Percentiles rank a stretch among this genome's conserved stretches.
These are phyloP conservation scores for Bothia castanella DNA, from an alignment of 1,284 basidiomycete species.

Conservation along the genomic window DNA sequence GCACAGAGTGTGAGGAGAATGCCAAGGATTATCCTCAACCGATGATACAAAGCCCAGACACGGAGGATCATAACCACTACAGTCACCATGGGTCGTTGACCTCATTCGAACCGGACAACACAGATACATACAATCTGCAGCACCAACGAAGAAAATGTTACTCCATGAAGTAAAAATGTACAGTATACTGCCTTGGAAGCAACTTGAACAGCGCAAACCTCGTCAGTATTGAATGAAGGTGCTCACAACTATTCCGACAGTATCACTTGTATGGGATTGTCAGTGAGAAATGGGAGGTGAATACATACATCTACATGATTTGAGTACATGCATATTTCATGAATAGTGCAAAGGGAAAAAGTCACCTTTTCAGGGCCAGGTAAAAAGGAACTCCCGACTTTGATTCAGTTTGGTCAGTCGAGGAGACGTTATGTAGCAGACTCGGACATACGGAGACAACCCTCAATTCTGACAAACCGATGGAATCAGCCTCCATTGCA, in stretches of 20 bases:
- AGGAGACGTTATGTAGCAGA: too few species aligned
- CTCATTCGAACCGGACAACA: background rate
- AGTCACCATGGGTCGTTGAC: background rate
- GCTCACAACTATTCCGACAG: background rate
- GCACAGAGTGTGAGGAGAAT: background rate
- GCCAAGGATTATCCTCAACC: background rate
- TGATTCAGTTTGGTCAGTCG: too few species aligned
- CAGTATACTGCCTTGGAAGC: background rate
- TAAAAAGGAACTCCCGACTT: background rate
- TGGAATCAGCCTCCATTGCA: too few species aligned
- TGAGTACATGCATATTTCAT: background rate
- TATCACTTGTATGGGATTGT: background rate
- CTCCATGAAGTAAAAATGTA: background rate
- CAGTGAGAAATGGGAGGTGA: too few species aligned
- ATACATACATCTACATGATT: background rate
- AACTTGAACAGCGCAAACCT: too few species aligned
- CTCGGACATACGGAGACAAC: too few species aligned
- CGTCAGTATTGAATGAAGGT: background rate
- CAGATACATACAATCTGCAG: background rate
- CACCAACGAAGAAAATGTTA: background rate
- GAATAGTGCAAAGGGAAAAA: background rate
- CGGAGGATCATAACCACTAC: background rate
- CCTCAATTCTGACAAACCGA: too few species aligned
- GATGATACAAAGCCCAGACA: background rate
- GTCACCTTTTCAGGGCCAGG: background rate